Evolutionary conservation across 305 asterid species (phyloP).

Genomic region (Solanum aculeatissimum): DNA sequence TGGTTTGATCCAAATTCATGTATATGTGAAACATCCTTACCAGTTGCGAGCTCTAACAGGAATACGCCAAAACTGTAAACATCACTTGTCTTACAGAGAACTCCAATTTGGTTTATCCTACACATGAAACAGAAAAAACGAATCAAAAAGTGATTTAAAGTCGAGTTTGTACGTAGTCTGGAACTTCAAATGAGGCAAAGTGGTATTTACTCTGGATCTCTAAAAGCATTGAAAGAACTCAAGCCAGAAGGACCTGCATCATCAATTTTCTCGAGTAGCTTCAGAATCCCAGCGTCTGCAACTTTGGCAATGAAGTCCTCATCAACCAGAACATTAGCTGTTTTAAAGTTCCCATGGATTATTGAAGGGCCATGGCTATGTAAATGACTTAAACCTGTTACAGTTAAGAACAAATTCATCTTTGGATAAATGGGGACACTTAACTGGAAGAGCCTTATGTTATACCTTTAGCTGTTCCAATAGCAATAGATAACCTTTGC

Average conservation of each 20-base stretch:
- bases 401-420: not conserved
- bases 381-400: constrained; percentile 56
- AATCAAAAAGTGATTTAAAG: not conserved
- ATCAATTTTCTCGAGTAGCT: constrained; percentile 27
- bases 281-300: constrained; percentile 53
- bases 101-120: constrained; percentile 27
- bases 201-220: constrained; percentile 62
- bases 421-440: not conserved
- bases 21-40: constrained; percentile 31
- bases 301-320: constrained; percentile 68
- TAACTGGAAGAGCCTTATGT: not conserved
- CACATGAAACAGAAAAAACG: not conserved
- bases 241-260: constrained; percentile 36
- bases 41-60: constrained; percentile 56
- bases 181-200: not conserved
- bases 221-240: constrained; percentile 26
- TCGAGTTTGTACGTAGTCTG: not conserved
- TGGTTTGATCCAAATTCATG: constrained; percentile 36
- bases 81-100: constrained; percentile 27
- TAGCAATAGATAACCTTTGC: constrained; percentile 59
- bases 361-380: constrained; percentile 48
- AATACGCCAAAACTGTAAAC: constrained; percentile 67
- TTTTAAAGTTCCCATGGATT: constrained; percentile 51
- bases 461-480: constrained; percentile 70
- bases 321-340: constrained; percentile 69